Percentiles rank a stretch among this genome's conserved stretches.
Conservation (phyloP, 495 filamentous ascomycete genomes). For the Xylaria scruposa region DNA sequence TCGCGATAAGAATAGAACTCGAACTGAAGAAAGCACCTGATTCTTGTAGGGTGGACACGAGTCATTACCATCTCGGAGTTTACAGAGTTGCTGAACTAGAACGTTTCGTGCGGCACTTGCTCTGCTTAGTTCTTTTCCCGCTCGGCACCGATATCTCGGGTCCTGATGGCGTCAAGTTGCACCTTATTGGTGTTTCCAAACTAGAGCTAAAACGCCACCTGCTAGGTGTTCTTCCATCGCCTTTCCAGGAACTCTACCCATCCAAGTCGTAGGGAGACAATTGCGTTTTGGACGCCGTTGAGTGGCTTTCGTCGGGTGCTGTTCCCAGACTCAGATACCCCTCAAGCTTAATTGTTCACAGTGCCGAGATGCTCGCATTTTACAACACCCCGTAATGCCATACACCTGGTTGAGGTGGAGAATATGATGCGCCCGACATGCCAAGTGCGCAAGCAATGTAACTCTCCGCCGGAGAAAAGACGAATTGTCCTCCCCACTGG, state of each 20-base stretch:
- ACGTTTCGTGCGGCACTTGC: neutral
- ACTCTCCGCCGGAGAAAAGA: constrained; percentile 27
- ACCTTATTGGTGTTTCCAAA: constrained; percentile 1
- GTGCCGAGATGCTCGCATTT: constrained; percentile 19
- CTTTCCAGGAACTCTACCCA: neutral
- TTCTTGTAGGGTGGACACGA: neutral
- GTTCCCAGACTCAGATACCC: neutral
- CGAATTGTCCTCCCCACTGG: constrained; percentile 10
- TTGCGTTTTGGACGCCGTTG: constrained; percentile 20
- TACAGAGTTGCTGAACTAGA: neutral
- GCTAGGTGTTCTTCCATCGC: neutral
- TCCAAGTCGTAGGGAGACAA: neutral
- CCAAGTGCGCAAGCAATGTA: constrained; percentile 27
- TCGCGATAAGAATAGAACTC: constrained; percentile 14
- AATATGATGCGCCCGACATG: constrained; percentile 21
- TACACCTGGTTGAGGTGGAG: constrained; percentile 24
- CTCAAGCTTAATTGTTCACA: constrained; percentile 16
- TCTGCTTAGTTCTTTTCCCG: constrained; percentile 17
- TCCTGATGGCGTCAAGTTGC: constrained; percentile 21
- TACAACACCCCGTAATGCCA: neutral
- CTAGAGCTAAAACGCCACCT: constrained; percentile 2
- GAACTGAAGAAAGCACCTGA: neutral
- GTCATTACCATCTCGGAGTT: constrained; percentile 1
- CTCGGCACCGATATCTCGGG: constrained; percentile 29
- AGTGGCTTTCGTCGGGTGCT: constrained; percentile 11